Conservation (phyloP, 805 yeast genomes). For the Yamadazyma endophytica region DNA sequence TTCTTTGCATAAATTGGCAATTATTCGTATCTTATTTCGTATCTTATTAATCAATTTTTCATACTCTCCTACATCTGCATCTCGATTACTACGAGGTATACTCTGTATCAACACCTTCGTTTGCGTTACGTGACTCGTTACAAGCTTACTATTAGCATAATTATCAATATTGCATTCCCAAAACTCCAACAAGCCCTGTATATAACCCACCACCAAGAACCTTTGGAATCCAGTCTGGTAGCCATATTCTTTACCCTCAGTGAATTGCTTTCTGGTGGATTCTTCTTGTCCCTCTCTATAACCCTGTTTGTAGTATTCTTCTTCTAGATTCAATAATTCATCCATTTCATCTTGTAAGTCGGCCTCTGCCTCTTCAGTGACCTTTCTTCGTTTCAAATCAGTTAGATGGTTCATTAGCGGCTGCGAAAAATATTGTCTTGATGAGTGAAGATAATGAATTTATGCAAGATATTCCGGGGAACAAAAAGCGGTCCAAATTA, state of each 20-base stretch:
- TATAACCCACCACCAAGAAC: constrained; percentile 65
- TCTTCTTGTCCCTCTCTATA: constrained; percentile 64
- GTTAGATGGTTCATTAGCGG: too few relatives aligned
- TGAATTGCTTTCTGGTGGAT: constrained; percentile 53
- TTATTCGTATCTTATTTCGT: constrained; percentile 56
- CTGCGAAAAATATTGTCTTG: too few relatives aligned
- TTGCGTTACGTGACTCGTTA: constrained; percentile 22
- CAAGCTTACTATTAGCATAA: constrained; percentile 13
- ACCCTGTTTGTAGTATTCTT: constrained; percentile 62
- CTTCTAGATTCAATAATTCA: constrained; percentile 56
- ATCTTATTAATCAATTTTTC: constrained; percentile 52
- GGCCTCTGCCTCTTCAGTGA: too few relatives aligned
- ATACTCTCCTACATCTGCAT: constrained; percentile 50
- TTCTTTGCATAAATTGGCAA: constrained; percentile 34
- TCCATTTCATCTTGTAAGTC: constrained; percentile 32
- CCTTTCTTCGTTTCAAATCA: too few relatives aligned
- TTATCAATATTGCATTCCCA: constrained; percentile 23
- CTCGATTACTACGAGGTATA: constrained; percentile 39
- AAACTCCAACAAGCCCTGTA: constrained; percentile 45
- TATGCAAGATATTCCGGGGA: constrained; percentile 10
- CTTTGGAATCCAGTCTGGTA: constrained; percentile 74
- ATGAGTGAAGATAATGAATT: constrained; percentile 8
- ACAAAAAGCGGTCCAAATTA: constrained; percentile 7
- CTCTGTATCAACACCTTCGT: constrained; percentile 23
- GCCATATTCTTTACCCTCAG: constrained; percentile 85